These are phyloP conservation scores for Ophioceras dolichostomum DNA, from an alignment of 2,329 filamentous ascomycete genomes.

Conservation along the genomic window DNA sequence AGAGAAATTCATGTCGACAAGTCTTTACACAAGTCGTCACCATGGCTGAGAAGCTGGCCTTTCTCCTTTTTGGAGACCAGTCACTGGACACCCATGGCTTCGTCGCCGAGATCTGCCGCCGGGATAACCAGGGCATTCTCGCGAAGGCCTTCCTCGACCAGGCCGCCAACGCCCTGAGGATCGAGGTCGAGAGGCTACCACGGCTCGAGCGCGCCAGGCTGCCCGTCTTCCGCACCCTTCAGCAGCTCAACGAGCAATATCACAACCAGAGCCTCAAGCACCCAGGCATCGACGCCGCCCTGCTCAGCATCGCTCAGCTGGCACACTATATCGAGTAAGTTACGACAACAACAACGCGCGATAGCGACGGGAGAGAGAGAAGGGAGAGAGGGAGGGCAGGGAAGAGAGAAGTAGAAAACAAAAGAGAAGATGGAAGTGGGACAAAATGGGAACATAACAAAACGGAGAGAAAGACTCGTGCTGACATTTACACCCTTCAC, in stretches of 20 bases:
- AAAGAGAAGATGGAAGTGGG: too few species aligned
- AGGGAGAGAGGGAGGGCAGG: not conserved
- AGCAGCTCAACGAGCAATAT: slow-evolving; percentile 54
- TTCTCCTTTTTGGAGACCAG: slow-evolving; percentile 60
- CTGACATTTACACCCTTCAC: too few species aligned
- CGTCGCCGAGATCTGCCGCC: slow-evolving; percentile 39
- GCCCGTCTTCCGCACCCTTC: slow-evolving; percentile 49
- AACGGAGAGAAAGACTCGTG: too few species aligned
- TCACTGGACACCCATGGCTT: slow-evolving; percentile 55
- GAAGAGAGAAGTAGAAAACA: too few species aligned
- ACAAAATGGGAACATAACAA: too few species aligned
- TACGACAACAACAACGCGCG: not conserved
- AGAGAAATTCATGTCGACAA: slow-evolving; percentile 3
- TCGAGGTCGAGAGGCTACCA: slow-evolving; percentile 46
- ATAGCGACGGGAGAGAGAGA: not conserved
- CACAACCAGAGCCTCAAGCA: slow-evolving; percentile 43
- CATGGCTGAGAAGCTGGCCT: slow-evolving; percentile 35
- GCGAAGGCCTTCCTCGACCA: slow-evolving; percentile 51
- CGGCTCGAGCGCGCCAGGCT: slow-evolving; percentile 43
- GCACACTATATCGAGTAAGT: slow-evolving; percentile 58
- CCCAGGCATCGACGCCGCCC: slow-evolving; percentile 50
- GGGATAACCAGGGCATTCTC: slow-evolving; percentile 33
- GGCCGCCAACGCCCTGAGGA: slow-evolving; percentile 41
- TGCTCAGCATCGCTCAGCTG: slow-evolving; percentile 53
- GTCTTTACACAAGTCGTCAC: slow-evolving; percentile 13